Evolutionary conservation across 805 yeast species (phyloP), one percentile per base, ranked within the genome.

Genomic region (Monosporozyma yasuniensis): DNA sequence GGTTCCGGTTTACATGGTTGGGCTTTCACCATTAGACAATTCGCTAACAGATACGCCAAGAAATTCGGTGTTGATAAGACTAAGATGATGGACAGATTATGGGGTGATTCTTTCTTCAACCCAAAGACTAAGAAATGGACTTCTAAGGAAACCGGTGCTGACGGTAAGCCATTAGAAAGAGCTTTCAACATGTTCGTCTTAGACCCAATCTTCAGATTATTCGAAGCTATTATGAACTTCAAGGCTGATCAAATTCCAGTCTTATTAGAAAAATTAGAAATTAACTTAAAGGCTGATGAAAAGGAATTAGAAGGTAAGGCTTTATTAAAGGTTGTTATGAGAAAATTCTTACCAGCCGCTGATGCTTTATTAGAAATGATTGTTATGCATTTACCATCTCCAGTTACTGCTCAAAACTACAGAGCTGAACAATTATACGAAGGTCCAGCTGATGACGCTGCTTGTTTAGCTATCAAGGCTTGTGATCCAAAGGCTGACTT

Each of bases 1-100:
- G 98, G 96, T 81, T 93, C 98, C 75, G 99, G 98, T 86, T 81
- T 91, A 72, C 99, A 91, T 84, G 99, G 99, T 77, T 91, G 99
- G 99, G 98, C 97, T 73, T 91, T 91, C 91, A 91, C 99, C 67
- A 85, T 91, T 72, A 88, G 99, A 78, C 98, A 91, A 81, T 91
- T 91, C 67, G 97, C 98, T 67, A 75, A 79, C 78, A 87, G 96
- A 80, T 91, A 93, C 84, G 82, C 96, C 74, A 89, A 90, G 89
- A 93, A 91, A 80, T 91, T 93, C 74, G 98, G 98, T 89, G 98
- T 91, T 71, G 97, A 91, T 87, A 83, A 87, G 74, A 61, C 72
- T 57, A 91, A 93, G 87, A 89, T 91, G 98, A 87, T 88, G 96
- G 91, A 87, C 77, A 86, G 97, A 81, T 83, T 91, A 75, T 91